phyloP scores from a whole-genome alignment of 2,329 filamentous ascomycete species.

The Cercospora brassicicola region DNA sequence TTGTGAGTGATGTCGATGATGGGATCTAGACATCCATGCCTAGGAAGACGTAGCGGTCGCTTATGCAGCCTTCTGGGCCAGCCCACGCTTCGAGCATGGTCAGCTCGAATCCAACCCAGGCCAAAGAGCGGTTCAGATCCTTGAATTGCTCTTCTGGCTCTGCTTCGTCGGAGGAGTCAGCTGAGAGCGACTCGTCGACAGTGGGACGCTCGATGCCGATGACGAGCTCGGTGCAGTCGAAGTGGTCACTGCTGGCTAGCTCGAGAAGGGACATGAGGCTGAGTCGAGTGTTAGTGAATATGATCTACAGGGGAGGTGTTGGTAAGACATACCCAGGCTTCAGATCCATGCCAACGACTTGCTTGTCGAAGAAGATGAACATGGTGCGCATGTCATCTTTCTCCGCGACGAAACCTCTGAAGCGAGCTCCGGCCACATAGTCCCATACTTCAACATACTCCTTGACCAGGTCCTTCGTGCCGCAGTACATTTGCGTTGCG shows the following conservation, averaged over 20 bases:
- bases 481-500: constrained; percentile 32
- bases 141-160: constrained; percentile 54
- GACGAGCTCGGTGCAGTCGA: constrained; percentile 75
- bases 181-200: constrained; percentile 52
- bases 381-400: constrained; percentile 69
- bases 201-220: constrained; percentile 76
- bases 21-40: constrained; percentile 71
- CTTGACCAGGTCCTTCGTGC: constrained; percentile 44
- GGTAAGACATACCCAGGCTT: constrained; percentile 73
- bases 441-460: constrained; percentile 81
- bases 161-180: constrained; percentile 9
- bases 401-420: constrained; percentile 79
- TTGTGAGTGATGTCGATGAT: background rate
- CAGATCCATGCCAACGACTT: constrained; percentile 70
- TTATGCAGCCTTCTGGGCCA: constrained; percentile 61
- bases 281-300: background rate
- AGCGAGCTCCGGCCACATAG: constrained; percentile 80
- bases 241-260: constrained; percentile 69
- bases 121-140: constrained; percentile 74
- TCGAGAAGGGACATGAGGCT: constrained; percentile 82
- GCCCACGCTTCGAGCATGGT: constrained; percentile 77
- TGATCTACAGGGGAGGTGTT: constrained; percentile 13
- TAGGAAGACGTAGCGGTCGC: constrained; percentile 80
- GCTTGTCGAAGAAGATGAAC: constrained; percentile 84
- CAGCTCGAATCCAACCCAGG: constrained; percentile 90